Base-by-base conservation (phyloP, 148 eudicot species). In the Silene latifolia region DNA sequence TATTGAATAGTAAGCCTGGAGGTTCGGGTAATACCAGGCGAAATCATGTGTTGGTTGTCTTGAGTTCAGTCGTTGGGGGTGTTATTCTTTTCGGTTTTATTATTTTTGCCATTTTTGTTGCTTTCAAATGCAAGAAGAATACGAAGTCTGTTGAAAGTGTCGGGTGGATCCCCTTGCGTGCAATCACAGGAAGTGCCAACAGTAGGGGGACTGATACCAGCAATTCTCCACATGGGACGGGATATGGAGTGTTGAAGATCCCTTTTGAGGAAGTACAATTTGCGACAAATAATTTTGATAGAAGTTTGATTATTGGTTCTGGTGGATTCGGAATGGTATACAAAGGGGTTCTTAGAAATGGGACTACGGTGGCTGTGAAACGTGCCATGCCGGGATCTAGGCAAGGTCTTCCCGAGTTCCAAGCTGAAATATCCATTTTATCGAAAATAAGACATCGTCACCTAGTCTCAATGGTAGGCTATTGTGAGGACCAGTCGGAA, bases 301-400 rank as follows among this genome's bases (percentile, higher is more conserved):
- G 80, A 79, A 85, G 75, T 70, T 72, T 92, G 67, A 60, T 94
- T 3, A 75, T 94, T 44, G 98, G 98, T 56, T 86, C 93, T 0
- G 98, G 98, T 25, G 98, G 98, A 20, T 94, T 94, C 77, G 98
- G 98, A 39, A 86, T 90, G 89, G 98, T 94, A 32, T 94, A 84
- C 80, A 92, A 86, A 83, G 98, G 89, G 29, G 80, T 87, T 27
- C 89, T 92, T 61, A 72, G 83, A 68, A 88, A 94, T 65, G 86
- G 86, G 63, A 80, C 82, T 12, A 84, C 80, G 72, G 93, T 94
- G 12, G 98, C 98, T 29, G 96, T 90, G 71, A 94, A 94, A 79
- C 84, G 98, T 78, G 92, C 89, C 39, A 82, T 94, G 67, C 98
- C 96, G 1, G 98, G 98, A 9, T 92, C 96, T 15, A 87, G 93